These are phyloP conservation scores for Volvox carteri DNA, from an alignment of 163 green algal genomes.

Conservation along the genomic window DNA sequence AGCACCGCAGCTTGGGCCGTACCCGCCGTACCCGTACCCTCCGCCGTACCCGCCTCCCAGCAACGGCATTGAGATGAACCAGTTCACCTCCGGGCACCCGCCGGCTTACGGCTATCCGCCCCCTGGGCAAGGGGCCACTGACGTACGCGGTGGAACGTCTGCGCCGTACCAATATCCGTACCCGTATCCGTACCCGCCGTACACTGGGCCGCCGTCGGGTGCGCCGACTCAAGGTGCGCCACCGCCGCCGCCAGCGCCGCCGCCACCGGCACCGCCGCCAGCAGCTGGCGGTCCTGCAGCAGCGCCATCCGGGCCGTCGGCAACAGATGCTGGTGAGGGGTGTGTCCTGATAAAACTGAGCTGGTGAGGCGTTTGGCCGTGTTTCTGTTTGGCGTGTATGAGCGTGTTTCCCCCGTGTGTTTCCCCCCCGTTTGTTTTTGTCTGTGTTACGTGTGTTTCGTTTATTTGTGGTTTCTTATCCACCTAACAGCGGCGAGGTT, in stretches of 20 bases:
- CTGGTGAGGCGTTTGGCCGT: too few relatives aligned
- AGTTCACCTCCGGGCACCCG: background rate
- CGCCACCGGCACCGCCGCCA: background rate
- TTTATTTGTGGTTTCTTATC: too few relatives aligned
- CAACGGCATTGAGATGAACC: background rate
- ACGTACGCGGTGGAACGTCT: background rate
- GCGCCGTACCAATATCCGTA: slow-evolving; percentile 3
- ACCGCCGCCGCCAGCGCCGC: background rate
- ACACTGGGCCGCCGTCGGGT: slow-evolving; percentile 62
- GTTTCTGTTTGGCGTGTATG: too few relatives aligned
- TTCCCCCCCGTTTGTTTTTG: too few relatives aligned
- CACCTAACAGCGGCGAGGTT: too few relatives aligned
- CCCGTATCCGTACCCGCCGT: slow-evolving; percentile 26
- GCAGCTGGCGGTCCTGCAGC: background rate
- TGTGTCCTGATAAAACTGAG: too few relatives aligned
- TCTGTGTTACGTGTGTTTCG: too few relatives aligned
- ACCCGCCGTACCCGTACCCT: slow-evolving; percentile 14
- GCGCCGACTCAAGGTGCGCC: background rate
- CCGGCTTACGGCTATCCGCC: slow-evolving; percentile 25
- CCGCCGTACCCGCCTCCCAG: background rate
- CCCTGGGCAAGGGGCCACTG: background rate
- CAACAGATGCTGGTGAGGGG: too few relatives aligned
- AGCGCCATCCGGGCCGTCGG: background rate
- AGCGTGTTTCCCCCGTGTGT: too few relatives aligned
- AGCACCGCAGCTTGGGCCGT: background rate